Evolutionary conservation across 192 early-diverging fungal species (phyloP), one percentile per base, ranked within the genome.

Genomic region (Podila clonocystis): DNA sequence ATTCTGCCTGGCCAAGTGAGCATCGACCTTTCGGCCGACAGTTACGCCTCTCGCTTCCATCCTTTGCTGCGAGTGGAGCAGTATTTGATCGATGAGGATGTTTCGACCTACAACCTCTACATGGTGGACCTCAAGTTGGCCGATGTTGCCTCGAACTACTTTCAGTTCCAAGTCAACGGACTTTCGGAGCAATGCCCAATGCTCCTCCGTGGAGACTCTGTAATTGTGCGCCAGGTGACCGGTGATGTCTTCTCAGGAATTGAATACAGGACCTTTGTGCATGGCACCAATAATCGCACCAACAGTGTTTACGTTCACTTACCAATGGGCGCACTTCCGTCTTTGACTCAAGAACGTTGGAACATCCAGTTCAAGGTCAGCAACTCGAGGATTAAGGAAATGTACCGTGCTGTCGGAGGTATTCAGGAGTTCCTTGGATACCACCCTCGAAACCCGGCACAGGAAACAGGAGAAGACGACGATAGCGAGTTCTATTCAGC

Each of bases 341-440:
- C 76, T 2, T 61, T 79, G 9, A 60, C 22, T 2, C 69, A 79
- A 13, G 76, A 79, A 36, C 68, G 76, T 15, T 79, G 76, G 76
- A 79, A 79, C 34, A 62, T 79, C 30, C 76, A 79, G 45, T 79
- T 79, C 61, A 72, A 79, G 31, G 70, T 72, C 63, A 79, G 58
- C 41, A 71, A 79, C 55, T 66, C 58, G n/a, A 50, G 65, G 17
- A 79, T 79, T 29, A 61, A 64, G 45, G 76, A 79, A 36, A 72
- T 79, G 70, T 79, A 72, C n/a, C 69, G 76, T 6, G 76, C 76
- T 59, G 76, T 79, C 3, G 45, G 64, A n/a, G 76, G 76, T 2
- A 64, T 79, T n/a, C 76, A 79, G 48, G 76, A 79, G 28, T 79
- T 68, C 52, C 71, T 79, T 58, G 76, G 76, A 9, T 79, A 79